Base-by-base conservation (phyloP, 2,329 filamentous ascomycete genomes). In the Cryphonectria japonica region DNA sequence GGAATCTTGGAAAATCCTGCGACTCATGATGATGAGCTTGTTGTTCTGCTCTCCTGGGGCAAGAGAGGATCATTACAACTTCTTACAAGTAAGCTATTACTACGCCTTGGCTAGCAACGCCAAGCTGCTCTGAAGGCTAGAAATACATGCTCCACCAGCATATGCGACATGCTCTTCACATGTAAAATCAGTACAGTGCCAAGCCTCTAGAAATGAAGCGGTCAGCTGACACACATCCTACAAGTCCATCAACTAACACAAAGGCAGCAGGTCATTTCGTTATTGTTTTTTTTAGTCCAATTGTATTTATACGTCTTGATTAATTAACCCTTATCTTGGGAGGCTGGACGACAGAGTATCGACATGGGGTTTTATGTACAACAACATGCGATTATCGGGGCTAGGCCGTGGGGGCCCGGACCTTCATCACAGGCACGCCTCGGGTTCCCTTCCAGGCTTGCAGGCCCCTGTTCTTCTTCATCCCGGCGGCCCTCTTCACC, bases 391-490 rank as follows among this genome's bases (percentile, higher is more conserved):
- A 16, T 34, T 3, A 7, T 50, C 62, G 13, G 13, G 22, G 50
- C 26, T 66, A 68, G 1, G 46, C 61, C 3, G 34, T 59, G 26
- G 57, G 46, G 16, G 41, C 41, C 16, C 65, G 61, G 13, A 54
- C 11, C 32, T 57, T 69, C 34, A 66, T 52, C 46, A 71, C 1
- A 26, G 71, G 69, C 46, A 68, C 14, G 19, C 41, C 26, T 43
- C 67, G 65, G 14, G 68, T 43, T 4, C 19, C 69, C 66, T 54
- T 71, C 34, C 66, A 37, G 16, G 34, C 57, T 16, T 59, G 69
- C 41, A 67, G 43, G 4, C 29, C 62, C 63, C 54, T 66, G 13
- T 41, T 60, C 57, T 57, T 50, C 71, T 59, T 71, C 37, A 71
- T 7, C 11, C 57, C 66, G 3, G 59, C 66, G 2, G 57, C 50